Base-by-base conservation (phyloP, 345 rosid species). In the Acer saccharum region DNA sequence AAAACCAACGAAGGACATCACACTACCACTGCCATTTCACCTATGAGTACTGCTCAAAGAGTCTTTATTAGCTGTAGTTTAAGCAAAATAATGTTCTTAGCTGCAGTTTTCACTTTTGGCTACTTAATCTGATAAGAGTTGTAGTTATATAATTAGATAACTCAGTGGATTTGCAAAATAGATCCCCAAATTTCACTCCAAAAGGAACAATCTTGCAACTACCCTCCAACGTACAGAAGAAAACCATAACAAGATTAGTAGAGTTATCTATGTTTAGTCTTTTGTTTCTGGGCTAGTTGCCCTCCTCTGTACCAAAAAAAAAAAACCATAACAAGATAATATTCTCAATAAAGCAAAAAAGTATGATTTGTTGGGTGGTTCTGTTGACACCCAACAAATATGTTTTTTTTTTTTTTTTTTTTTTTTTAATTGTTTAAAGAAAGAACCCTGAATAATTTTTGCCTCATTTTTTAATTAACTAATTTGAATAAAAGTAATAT, bases 1-100 rank as follows among this genome's bases (percentile, higher is more conserved):
- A 65, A 72, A 65, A 78, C n/a, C 76, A 85, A 48, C 41, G 61
- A 66, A 71, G 54, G 41, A 25, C 55, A 44, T 35, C 20, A 32
- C 58, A 57, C 14, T 13, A 35, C 44, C 14, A 55, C 72, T 61
- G 5, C 67, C n/a, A 60, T 60, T 14, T 39, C 43, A 25, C 43
- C 68, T 65, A 25, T 4, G 46, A 43, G 46, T 43, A 43, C 46
- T 7, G 46, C 46, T 43, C 46, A 43, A 43, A 43, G 46, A 6
- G 46, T 43, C 46, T 43, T 10, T 23, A 14, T n/a, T 27, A 27
- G 12, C 55, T 3, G 11, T 35, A 72, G 60, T 58, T 63, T 29
- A 41, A 72, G 7, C 7, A 4, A 65, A 32, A 74, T 1, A 17
- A 44, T 48, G 21, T 63, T 39, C 23, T 44, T 46, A 9, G 12